Percentiles rank a stretch among this genome's conserved stretches.
phyloP scores from a whole-genome alignment of 768 basidiomycete genomes.

The Omphalotus guepiniiformis region DNA sequence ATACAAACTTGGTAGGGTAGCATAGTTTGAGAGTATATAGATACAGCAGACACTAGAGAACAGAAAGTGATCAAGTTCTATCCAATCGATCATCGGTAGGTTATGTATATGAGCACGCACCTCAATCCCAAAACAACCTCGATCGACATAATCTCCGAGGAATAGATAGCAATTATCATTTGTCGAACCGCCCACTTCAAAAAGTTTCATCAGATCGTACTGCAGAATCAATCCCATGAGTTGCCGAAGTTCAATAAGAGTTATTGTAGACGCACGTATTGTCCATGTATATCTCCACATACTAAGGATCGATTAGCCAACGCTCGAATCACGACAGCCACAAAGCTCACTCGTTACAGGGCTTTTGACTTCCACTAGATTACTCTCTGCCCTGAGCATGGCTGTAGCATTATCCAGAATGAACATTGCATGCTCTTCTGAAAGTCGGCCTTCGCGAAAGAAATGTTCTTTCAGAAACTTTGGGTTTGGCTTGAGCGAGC shows the following conservation, averaged over 20 bases:
- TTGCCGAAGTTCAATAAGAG: not conserved
- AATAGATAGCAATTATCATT: constrained; percentile 85
- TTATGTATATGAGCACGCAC: constrained; percentile 20
- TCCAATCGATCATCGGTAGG: too few relatives aligned
- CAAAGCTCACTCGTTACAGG: constrained; percentile 79
- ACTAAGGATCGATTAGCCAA: constrained; percentile 40
- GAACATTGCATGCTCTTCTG: constrained; percentile 79
- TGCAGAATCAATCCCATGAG: constrained; percentile 25
- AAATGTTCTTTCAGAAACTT: constrained; percentile 86
- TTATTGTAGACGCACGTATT: constrained; percentile 64
- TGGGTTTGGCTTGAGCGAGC: constrained; percentile 64
- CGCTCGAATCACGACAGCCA: too few relatives aligned
- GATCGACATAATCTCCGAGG: constrained; percentile 96
- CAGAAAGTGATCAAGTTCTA: not conserved
- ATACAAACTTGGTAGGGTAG: constrained; percentile 75
- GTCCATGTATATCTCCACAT: constrained; percentile 96
- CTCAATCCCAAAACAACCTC: constrained; percentile 84
- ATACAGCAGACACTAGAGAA: constrained; percentile 76
- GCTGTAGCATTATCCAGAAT: constrained; percentile 69
- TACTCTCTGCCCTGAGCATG: constrained; percentile 71
- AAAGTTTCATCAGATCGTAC: constrained; percentile 98
- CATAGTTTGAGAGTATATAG: constrained; percentile 91
- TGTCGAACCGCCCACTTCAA: constrained; percentile 89
- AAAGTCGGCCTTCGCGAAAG: constrained; percentile 78
- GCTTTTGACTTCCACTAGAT: constrained; percentile 80